phyloP scores from a whole-genome alignment of 139 green algal species.

The Chlorella sp. region DNA sequence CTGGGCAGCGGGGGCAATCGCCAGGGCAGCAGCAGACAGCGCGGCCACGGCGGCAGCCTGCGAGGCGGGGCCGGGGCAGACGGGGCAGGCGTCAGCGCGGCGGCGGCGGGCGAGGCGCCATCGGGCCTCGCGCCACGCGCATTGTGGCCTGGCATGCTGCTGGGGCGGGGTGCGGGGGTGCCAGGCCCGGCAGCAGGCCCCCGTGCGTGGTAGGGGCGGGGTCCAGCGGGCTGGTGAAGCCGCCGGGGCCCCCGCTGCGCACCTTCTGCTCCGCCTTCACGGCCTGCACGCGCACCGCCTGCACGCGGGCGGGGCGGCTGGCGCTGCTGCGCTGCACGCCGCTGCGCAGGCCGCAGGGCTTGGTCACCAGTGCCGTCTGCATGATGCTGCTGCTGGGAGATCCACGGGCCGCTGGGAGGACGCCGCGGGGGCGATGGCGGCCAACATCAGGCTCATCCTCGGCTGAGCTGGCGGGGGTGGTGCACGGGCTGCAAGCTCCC shows the following conservation, averaged over 20 bases:
- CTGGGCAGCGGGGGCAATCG: slow-evolving; percentile 78
- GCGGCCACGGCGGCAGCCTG: slow-evolving; percentile 57
- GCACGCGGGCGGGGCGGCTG: slow-evolving; percentile 5
- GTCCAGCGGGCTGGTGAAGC: neutral
- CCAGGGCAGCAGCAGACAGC: slow-evolving; percentile 65
- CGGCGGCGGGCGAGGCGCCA: neutral
- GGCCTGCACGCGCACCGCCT: slow-evolving; percentile 27
- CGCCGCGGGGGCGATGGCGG: no score
- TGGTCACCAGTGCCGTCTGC: no score
- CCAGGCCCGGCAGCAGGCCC: neutral
- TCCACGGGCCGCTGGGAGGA: no score
- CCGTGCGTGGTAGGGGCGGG: neutral
- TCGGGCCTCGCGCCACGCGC: neutral
- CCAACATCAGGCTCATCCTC: no score
- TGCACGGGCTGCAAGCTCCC: no score
- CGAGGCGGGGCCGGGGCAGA: neutral
- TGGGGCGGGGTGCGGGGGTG: no score
- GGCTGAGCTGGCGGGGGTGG: no score
- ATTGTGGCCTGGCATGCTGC: neutral
- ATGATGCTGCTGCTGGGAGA: no score
- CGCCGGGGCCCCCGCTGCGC: neutral
- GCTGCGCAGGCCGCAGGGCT: no score
- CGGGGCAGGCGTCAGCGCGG: neutral
- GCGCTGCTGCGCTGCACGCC: no score
- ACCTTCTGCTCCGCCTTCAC: slow-evolving; percentile 45